Base-by-base conservation (phyloP, 345 rosid genomes). In the Limnanthes douglasii region DNA sequence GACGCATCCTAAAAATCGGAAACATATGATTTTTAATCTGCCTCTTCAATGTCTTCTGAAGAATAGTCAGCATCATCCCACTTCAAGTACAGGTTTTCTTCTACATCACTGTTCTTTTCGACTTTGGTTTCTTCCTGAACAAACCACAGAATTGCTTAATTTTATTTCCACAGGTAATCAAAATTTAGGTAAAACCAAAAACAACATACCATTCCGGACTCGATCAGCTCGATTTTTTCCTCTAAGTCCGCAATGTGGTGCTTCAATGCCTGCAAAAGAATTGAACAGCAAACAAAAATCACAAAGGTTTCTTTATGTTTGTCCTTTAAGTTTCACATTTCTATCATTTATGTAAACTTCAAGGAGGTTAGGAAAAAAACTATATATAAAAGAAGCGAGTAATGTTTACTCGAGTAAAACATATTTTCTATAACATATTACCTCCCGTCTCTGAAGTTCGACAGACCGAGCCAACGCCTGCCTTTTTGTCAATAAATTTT, bases 391-490 rank as follows among this genome's bases (percentile, higher is more conserved):
- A 3, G 1, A 5, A 35, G 12, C 27, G 5, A 34, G 25, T 15
- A 6, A 20, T 33, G 3, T n/a, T n/a, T n/a, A n/a, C n/a, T n/a
- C 18, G 3, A 18, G 32, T 10, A 11, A 21, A 42, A 10, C 5
- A n/a, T 1, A 31, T 13, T 18, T 13, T 15, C 16, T 0, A 50
- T 37, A 37, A 45, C 20, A 26, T 21, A 11, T 50, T 69, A 82
- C 93, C 75, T 82, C 97, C 19, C 78, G 69, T 54, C 97, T 82
- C 46, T 82, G 97, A 60, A 86, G 88, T 56, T 82, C 97, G 39
- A 86, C 56, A 37, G 97, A 78, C 37, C 72, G 72, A 47, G 80
- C 78, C 14, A 75, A 75, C 47, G 93, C 94, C 44, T 86, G 85
- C 49, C 73, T 69, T 54, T 68, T 69, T 7, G 93, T 66, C 61